Conservation (phyloP, 2,329 filamentous ascomycete genomes). For the Ceratocystis lukuohia region DNA sequence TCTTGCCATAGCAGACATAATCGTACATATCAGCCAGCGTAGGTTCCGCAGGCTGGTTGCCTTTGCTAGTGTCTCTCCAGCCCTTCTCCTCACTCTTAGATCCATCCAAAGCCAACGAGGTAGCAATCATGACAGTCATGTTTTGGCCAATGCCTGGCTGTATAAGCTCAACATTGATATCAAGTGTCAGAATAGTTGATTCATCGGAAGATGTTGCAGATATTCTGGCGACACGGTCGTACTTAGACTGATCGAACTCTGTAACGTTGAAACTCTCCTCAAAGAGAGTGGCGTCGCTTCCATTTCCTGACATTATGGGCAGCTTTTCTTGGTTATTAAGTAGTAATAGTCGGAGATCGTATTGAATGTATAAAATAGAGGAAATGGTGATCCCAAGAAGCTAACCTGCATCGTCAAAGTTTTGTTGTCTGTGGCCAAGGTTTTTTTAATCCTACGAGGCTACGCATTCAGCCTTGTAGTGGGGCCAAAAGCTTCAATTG, state of each 20-base stretch:
- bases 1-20: conserved; percentile 79
- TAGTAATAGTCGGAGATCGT: not conserved
- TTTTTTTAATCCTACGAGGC: not conserved
- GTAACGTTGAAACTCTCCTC: conserved; percentile 83
- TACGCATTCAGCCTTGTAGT: conserved; percentile 15
- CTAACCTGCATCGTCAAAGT: not conserved
- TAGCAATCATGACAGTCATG: conserved; percentile 69
- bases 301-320: conserved; percentile 35
- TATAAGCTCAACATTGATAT: conserved; percentile 77
- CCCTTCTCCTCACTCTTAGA: conserved; percentile 60
- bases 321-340: not conserved
- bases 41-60: conserved; percentile 38
- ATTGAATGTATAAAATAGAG: not conserved
- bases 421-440: not conserved
- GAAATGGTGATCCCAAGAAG: not conserved
- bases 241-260: conserved; percentile 68
- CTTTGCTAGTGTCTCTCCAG: conserved; percentile 62
- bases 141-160: conserved; percentile 49
- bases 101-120: conserved; percentile 76
- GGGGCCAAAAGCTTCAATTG: conserved; percentile 7
- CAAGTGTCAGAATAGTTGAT: conserved; percentile 65
- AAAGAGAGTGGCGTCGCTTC: conserved; percentile 83
- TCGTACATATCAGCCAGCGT: conserved; percentile 68
- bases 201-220: conserved; percentile 62
- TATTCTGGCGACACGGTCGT: conserved; percentile 87